A percentile compares a stretch with the other conserved stretches of the same genome.
Evolutionary conservation across 352 stramenopile species (phyloP).

Genomic region (Hyaloperonospora brassicae): DNA sequence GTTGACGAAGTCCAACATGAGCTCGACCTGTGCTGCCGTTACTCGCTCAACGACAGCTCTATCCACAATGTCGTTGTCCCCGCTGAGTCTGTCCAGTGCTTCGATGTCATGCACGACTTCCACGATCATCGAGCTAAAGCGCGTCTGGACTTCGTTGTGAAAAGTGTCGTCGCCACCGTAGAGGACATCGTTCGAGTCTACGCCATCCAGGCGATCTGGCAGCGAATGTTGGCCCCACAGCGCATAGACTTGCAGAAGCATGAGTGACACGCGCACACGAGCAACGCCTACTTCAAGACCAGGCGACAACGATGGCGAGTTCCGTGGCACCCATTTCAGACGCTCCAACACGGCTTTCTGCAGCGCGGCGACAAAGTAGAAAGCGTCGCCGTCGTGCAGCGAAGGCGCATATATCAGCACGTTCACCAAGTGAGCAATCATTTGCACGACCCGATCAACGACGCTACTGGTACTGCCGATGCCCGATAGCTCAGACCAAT

Average conservation of each 20-base stretch:
- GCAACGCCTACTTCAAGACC: slow-evolving; percentile 15
- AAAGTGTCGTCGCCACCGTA: slow-evolving; percentile 64
- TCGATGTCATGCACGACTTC: slow-evolving; percentile 46
- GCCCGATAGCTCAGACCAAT: neutral
- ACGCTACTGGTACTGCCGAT: slow-evolving; percentile 3
- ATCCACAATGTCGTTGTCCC: slow-evolving; percentile 1
- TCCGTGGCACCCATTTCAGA: slow-evolving; percentile 13
- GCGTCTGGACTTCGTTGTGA: slow-evolving; percentile 33
- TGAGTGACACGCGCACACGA: slow-evolving; percentile 36
- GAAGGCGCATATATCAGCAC: slow-evolving; percentile 74
- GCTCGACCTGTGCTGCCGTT: slow-evolving; percentile 30
- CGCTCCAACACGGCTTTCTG: slow-evolving; percentile 61
- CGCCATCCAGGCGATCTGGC: slow-evolving; percentile 27
- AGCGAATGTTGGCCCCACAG: slow-evolving; percentile 52
- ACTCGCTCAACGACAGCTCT: slow-evolving; percentile 1
- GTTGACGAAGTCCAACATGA: slow-evolving; percentile 66
- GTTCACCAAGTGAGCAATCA: slow-evolving; percentile 44
- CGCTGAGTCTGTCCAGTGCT: slow-evolving; percentile 8
- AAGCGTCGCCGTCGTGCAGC: slow-evolving; percentile 67
- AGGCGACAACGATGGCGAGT: slow-evolving; percentile 11
- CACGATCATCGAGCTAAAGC: slow-evolving; percentile 47
- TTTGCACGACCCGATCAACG: slow-evolving; percentile 22
- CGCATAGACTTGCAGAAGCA: slow-evolving; percentile 45
- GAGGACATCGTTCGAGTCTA: slow-evolving; percentile 83
- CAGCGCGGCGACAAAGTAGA: slow-evolving; percentile 81